Evolutionary conservation across 1,139 yeast species (phyloP).

Genomic region (Yamadazyma pseudoaaseri): DNA sequence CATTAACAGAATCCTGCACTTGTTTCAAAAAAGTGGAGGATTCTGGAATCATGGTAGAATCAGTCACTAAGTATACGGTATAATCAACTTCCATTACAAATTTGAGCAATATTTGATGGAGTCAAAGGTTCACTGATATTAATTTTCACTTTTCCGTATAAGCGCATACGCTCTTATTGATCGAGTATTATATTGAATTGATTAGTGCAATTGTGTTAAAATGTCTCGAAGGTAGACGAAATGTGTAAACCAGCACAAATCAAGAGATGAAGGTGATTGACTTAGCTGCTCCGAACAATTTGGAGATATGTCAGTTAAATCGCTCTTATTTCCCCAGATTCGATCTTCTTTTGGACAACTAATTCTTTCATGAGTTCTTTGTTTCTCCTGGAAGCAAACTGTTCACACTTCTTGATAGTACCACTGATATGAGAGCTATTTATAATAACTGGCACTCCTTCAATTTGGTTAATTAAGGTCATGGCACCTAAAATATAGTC

Average conservation of each 20-base stretch:
- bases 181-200: too few relatives aligned
- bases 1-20: constrained; percentile 58
- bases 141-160: constrained; percentile 1
- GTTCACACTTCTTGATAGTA: constrained; percentile 82
- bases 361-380: constrained; percentile 28
- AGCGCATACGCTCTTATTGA: constrained; percentile 11
- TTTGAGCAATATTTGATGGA: too few relatives aligned
- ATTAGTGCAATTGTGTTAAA: too few relatives aligned
- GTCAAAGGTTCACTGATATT: background rate
- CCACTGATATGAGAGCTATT: constrained; percentile 77
- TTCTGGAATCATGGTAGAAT: constrained; percentile 71
- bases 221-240: too few relatives aligned
- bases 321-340: constrained; percentile 7
- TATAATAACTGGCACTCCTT: constrained; percentile 53
- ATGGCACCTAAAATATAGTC: constrained; percentile 69
- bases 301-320: too few relatives aligned
- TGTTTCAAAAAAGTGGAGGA: constrained; percentile 59
- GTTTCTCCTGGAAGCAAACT: constrained; percentile 53
- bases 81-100: constrained; percentile 48
- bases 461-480: constrained; percentile 57
- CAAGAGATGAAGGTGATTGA: too few relatives aligned
- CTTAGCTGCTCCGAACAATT: too few relatives aligned
- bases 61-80: constrained; percentile 76
- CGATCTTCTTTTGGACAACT: constrained; percentile 6
- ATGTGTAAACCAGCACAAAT: too few relatives aligned